Evolutionary conservation across 306 rosid genomes (phyloP).

Genomic region (Cucumis melo): DNA sequence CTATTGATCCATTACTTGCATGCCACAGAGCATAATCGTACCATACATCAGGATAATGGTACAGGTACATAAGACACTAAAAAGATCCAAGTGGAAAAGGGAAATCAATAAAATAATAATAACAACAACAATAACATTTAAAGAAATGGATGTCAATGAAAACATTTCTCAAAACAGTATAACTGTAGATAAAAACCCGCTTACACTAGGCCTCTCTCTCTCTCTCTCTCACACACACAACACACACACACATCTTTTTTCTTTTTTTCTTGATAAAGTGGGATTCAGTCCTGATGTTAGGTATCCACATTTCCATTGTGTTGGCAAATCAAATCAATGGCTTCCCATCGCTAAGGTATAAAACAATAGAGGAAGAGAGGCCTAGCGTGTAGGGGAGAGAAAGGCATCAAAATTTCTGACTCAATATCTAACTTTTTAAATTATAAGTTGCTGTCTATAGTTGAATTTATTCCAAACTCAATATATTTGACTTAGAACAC

Average conservation of each 20-base stretch:
- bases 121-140: not conserved
- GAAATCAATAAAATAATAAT: not conserved
- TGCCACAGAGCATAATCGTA: constrained; percentile 93
- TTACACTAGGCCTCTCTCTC: not conserved
- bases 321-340: not conserved
- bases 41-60: constrained; percentile 97
- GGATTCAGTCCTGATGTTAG: not conserved
- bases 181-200: not conserved
- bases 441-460: not conserved
- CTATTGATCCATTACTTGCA: constrained; percentile 81
- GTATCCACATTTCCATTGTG: not conserved
- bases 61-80: constrained; percentile 92
- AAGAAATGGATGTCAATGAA: not conserved
- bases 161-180: not conserved
- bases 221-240: too few species aligned
- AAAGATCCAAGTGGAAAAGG: constrained; percentile 22
- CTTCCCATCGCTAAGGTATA: not conserved
- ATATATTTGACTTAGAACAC: not conserved
- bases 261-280: not conserved
- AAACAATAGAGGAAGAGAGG: not conserved
- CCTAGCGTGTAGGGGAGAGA: not conserved
- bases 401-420: not conserved
- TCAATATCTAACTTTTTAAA: not conserved
- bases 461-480: not conserved
- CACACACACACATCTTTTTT: too few species aligned